Evolutionary conservation across 768 basidiomycete genomes (phyloP).

Genomic region (Leucosporidium yakuticum): DNA sequence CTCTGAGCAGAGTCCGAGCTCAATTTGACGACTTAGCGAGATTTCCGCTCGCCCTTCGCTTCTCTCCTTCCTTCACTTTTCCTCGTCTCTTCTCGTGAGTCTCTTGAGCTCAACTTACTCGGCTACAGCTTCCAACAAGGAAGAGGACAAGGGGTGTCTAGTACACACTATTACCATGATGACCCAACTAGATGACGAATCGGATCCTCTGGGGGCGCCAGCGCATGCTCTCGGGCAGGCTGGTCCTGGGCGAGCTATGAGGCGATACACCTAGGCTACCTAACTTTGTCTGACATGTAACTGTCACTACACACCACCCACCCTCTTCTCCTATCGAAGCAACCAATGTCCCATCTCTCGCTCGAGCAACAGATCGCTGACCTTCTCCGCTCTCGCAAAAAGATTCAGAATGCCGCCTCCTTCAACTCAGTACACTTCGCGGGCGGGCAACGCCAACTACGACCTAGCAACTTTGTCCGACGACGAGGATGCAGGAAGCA

Average conservation of each 20-base stretch:
- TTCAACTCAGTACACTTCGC: constrained; percentile 13
- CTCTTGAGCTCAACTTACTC: no score
- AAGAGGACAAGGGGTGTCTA: no score
- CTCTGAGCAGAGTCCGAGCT: no score
- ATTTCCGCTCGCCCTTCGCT: no score
- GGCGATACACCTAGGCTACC: constrained; percentile 29
- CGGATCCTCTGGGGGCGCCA: constrained; percentile 25
- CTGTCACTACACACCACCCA: no score
- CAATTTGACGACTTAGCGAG: no score
- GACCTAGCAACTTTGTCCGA: constrained; percentile 28
- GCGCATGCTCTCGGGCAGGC: constrained; percentile 8
- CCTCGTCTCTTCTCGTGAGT: no score
- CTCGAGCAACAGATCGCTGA: not conserved
- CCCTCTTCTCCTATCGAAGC: no score
- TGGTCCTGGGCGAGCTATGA: constrained; percentile 3
- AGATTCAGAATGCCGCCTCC: not conserved
- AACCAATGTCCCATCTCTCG: no score
- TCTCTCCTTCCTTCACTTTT: no score
- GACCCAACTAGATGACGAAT: constrained; percentile 22
- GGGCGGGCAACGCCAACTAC: constrained; percentile 13
- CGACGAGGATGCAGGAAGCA: constrained; percentile 23
- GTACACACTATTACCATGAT: constrained; percentile 7
- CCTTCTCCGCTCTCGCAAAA: not conserved
- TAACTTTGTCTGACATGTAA: constrained; percentile 4
- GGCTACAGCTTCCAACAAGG: no score